Evolutionary conservation across 2,329 filamentous ascomycete species (phyloP).

Genomic region (Davidsoniella neocaledoniae): DNA sequence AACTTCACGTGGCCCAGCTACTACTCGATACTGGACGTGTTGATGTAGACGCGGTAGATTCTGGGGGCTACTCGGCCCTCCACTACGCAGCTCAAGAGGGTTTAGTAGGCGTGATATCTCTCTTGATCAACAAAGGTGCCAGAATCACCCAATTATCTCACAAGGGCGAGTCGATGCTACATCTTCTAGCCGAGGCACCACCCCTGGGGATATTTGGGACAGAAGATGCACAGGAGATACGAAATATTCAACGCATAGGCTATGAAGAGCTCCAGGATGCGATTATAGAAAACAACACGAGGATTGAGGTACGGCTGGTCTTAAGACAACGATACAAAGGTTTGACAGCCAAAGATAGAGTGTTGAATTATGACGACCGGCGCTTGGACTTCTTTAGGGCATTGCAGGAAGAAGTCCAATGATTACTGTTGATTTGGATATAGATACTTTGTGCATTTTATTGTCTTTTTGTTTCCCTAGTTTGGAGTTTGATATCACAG

Average conservation of each 20-base stretch:
- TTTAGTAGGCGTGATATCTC: background rate
- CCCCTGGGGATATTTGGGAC: conserved; percentile 22
- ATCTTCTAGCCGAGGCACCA: conserved; percentile 23
- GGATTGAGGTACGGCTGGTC: background rate
- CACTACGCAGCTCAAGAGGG: conserved; percentile 4
- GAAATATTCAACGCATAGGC: background rate
- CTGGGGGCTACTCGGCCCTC: background rate
- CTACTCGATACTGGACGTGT: background rate
- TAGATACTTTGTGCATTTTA: too few species aligned
- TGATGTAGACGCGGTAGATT: background rate
- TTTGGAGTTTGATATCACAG: too few species aligned
- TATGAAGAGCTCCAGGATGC: background rate
- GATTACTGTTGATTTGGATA: too few species aligned
- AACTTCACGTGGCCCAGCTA: background rate
- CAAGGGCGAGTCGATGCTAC: conserved; percentile 2
- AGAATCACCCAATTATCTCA: background rate
- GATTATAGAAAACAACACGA: background rate
- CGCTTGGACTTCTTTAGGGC: background rate
- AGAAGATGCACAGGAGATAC: background rate
- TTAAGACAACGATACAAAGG: background rate
- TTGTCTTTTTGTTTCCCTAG: too few species aligned
- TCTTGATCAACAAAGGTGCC: conserved; percentile 2
- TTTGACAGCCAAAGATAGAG: background rate
- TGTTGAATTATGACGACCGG: background rate
- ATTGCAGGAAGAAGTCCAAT: conserved; percentile 21